Conservation (phyloP, 75 land plant genomes). For the Picea glauca region DNA sequence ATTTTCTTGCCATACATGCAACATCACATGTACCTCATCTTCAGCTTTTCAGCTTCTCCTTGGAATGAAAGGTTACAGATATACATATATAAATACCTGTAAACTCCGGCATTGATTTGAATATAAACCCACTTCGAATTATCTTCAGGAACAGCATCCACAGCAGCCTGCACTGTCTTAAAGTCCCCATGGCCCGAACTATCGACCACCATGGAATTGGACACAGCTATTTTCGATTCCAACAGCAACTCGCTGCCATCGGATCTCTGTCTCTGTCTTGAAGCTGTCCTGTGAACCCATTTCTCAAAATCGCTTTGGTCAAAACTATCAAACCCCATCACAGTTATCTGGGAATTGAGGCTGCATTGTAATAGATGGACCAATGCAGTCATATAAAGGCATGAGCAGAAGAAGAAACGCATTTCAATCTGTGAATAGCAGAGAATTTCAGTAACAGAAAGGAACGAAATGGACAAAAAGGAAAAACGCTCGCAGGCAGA, state of each 20-base stretch:
- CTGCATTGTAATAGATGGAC: neutral
- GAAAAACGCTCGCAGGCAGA: neutral
- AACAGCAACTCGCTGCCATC: neutral
- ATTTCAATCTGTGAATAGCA: neutral
- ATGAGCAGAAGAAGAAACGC: neutral
- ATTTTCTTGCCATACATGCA: neutral
- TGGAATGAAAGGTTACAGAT: too few relatives aligned
- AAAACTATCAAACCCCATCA: neutral
- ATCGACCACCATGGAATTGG: slow-evolving; percentile 18
- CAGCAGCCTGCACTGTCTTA: slow-evolving; percentile 16
- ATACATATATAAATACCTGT: slow-evolving; percentile 4
- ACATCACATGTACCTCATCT: neutral
- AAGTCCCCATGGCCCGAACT: slow-evolving; percentile 15
- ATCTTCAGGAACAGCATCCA: slow-evolving; percentile 13
- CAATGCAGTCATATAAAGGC: neutral
- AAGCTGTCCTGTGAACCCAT: too few relatives aligned
- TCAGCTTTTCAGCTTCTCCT: too few relatives aligned
- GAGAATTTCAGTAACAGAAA: too few relatives aligned
- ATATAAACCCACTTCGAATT: slow-evolving; percentile 18
- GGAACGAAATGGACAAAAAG: neutral
- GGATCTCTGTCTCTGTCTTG: neutral
- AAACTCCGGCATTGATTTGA: slow-evolving; percentile 22
- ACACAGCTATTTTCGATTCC: neutral
- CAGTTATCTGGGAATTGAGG: neutral
- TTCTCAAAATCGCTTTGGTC: neutral